Base-by-base conservation (phyloP, 2,329 filamentous ascomycete species). In the Alternaria gansuensis region DNA sequence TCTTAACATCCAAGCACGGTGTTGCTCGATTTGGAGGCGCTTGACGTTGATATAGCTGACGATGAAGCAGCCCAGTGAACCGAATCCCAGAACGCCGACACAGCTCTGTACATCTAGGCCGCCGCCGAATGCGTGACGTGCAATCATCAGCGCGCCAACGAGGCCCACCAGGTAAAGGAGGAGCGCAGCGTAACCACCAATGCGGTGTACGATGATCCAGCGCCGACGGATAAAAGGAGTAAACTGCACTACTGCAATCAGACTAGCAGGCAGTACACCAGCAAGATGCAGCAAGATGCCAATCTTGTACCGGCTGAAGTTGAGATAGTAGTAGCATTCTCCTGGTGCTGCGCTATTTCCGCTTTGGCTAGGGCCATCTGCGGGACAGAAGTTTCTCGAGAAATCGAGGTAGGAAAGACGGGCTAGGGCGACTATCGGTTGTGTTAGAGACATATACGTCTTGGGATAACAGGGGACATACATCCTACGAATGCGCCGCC, bases 41-140 rank as follows among this genome's bases (percentile, higher is more conserved):
- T 85, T 87, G 71, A 89, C 82, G 61, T 87, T 87, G 69, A 83
- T 77, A 31, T 81, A 82, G 1, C 85, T 83, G 41, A 88, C 59
- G 0, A 68, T 60, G 24, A 85, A 70, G 9, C 80, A 78, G 1
- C 71, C 62, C 0, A 82, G 71, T 2, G 84, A 84, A 8, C 81
- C 67, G 29, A 85, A 77, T 1, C 75, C 80, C 0, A 85, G 66
- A 0, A 81, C 51, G 0, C 81, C 81, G 0, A 82, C 70, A 1
- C 68, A 79, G 0, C 75, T 70, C 64, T 87, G 85, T 2, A 81
- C 80, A 2, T 82, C 81, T 0, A 86, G 40, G 0, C 77, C 79
- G 1, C 87, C 87, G 1, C 87, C 87, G 63, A 87, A 84, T 0
- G 83, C 73, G 28, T 77, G 77, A 0, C 81, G 78, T 0, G 78